Conservation (phyloP, 78 protist genomes). For the Polysphondylium violaceum region DNA sequence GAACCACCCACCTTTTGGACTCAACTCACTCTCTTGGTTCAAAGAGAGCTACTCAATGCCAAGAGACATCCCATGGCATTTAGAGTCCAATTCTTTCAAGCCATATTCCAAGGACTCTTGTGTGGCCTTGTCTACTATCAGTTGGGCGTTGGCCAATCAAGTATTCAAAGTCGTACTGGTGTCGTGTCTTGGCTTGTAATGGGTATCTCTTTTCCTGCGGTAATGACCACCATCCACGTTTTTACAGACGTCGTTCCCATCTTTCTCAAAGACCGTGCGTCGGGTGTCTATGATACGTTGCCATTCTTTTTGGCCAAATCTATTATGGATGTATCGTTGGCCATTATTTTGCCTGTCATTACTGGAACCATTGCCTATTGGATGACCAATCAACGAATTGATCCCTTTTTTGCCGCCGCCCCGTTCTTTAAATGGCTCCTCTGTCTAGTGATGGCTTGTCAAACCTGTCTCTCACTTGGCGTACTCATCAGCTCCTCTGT, state of each 20-base stretch:
- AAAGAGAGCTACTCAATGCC: conserved; percentile 40
- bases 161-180: conserved; percentile 67
- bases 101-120: conserved; percentile 66
- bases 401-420: conserved; percentile 62
- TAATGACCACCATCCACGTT: conserved; percentile 22
- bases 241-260: conserved; percentile 38
- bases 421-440: conserved; percentile 46
- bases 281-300: conserved; percentile 57
- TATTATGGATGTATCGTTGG: conserved; percentile 29
- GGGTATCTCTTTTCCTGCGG: conserved; percentile 51
- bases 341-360: conserved; percentile 6
- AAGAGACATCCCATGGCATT: conserved; percentile 57
- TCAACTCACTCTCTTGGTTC: conserved; percentile 39
- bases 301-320: conserved; percentile 82
- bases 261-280: conserved; percentile 64
- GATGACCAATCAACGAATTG: conserved; percentile 65
- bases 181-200: conserved; percentile 59
- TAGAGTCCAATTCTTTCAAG: conserved; percentile 41
- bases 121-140: conserved; percentile 78
- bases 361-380: conserved; percentile 62
- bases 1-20: conserved; percentile 18
- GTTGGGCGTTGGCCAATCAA: conserved; percentile 69
- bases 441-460: conserved; percentile 14
- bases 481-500: conserved; percentile 36
- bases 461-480: conserved; percentile 23